A percentile compares a stretch with the other conserved stretches of the same genome.
phyloP scores from a whole-genome alignment of 176 grass and related monocot genomes.

The Chloris gayana region DNA sequence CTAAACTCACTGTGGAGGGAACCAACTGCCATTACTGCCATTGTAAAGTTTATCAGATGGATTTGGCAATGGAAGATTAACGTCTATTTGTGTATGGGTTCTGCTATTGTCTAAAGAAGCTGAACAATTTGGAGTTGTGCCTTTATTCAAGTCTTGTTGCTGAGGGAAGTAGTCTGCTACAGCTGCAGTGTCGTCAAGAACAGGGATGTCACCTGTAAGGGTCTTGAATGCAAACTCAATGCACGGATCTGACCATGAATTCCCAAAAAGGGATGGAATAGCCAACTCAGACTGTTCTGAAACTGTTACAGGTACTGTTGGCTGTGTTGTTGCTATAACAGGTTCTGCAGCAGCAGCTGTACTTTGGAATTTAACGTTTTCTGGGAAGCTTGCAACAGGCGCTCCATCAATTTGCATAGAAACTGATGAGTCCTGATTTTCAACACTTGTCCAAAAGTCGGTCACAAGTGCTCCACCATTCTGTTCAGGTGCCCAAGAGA shows the following conservation, averaged over 20 bases:
- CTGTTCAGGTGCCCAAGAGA: slow-evolving; percentile 34
- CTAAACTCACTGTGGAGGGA: slow-evolving; percentile 50
- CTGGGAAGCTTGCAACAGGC: slow-evolving; percentile 26
- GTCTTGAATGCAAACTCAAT: slow-evolving; percentile 78
- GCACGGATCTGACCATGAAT: slow-evolving; percentile 68
- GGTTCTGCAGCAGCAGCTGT: slow-evolving; percentile 4
- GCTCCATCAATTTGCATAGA: slow-evolving; percentile 34
- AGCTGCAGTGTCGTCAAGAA: slow-evolving; percentile 41
- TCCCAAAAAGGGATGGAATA: slow-evolving; percentile 52
- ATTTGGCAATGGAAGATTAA: slow-evolving; percentile 12
- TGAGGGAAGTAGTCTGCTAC: slow-evolving; percentile 40
- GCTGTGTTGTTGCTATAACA: slow-evolving; percentile 12
- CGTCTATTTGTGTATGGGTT: slow-evolving; percentile 31
- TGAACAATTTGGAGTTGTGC: slow-evolving; percentile 17
- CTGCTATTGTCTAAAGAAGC: slow-evolving; percentile 28
- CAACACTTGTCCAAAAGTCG: slow-evolving; percentile 43
- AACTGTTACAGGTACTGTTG: slow-evolving; percentile 5
- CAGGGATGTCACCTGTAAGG: slow-evolving; percentile 65
- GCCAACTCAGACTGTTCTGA: slow-evolving; percentile 35
- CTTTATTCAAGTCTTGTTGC: slow-evolving; percentile 50
- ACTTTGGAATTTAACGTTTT: slow-evolving; percentile 38
- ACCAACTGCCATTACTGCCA: slow-evolving; percentile 43
- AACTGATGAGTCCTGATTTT: slow-evolving; percentile 10
- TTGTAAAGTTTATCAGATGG: slow-evolving; percentile 39
- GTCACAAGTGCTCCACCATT: slow-evolving; percentile 14